Evolutionary conservation across 352 stramenopile genomes (phyloP).

Genomic region (Phytophthora agathidicida): DNA sequence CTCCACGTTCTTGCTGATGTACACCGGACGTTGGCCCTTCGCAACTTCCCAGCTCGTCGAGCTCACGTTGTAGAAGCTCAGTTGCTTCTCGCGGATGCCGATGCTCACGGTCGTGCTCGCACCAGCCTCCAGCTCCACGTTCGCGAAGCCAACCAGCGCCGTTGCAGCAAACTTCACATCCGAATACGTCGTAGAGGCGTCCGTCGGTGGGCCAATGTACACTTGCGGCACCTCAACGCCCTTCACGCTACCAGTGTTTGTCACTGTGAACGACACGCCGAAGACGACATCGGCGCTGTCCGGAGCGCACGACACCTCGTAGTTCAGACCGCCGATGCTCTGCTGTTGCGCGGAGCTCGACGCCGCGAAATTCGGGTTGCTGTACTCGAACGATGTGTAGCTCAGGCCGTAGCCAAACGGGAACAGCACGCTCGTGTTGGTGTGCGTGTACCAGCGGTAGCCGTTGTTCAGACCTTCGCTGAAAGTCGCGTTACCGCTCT

Average conservation of each 20-base stretch:
- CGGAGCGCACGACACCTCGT: constrained; percentile 35
- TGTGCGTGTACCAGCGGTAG: constrained; percentile 40
- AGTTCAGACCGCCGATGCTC: constrained; percentile 21
- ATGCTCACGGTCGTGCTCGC: constrained; percentile 34
- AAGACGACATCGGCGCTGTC: constrained; percentile 25
- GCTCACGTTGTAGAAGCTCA: constrained; percentile 41
- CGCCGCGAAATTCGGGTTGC: constrained; percentile 30
- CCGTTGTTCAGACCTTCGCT: constrained; percentile 40
- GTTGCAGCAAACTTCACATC: constrained; percentile 35
- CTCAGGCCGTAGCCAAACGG: constrained; percentile 38
- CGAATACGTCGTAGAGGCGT: constrained; percentile 29
- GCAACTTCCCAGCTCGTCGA: constrained; percentile 29
- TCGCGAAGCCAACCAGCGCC: constrained; percentile 35
- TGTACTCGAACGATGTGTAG: constrained; percentile 45
- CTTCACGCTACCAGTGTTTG: constrained; percentile 34
- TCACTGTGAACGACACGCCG: constrained; percentile 32
- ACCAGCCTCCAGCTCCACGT: constrained; percentile 39
- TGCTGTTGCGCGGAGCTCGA: constrained; percentile 13
- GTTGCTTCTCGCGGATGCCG: constrained; percentile 32
- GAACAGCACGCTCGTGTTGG: constrained; percentile 39
- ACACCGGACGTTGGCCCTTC: constrained; percentile 24
- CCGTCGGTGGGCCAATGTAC: constrained; percentile 31
- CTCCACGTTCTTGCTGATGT: constrained; percentile 35
- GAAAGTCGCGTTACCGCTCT: constrained; percentile 37
- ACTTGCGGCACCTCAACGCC: constrained; percentile 40